phyloP scores from a whole-genome alignment of 2,329 filamentous ascomycete species.

The Leptographium wingfieldii region DNA sequence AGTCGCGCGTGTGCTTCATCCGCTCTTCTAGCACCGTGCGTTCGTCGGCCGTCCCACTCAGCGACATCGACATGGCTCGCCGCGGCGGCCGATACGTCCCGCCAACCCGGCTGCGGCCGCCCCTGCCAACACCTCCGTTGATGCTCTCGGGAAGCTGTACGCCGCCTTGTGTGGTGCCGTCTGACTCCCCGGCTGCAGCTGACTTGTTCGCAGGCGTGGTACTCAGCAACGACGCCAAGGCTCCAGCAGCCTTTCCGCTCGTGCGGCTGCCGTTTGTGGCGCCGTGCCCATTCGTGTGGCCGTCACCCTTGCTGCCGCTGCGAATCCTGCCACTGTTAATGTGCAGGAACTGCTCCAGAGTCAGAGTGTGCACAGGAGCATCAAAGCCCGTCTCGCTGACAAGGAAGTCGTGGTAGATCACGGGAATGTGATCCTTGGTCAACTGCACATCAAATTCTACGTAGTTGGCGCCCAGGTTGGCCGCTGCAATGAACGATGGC shows the following conservation, averaged over 20 bases:
- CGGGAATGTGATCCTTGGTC: slow-evolving; percentile 96
- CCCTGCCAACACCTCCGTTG: slow-evolving; percentile 29
- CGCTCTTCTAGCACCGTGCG: slow-evolving; percentile 50
- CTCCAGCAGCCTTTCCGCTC: background rate
- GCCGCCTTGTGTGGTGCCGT: background rate
- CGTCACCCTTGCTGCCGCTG: background rate
- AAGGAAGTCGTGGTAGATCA: slow-evolving; percentile 97
- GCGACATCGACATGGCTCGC: slow-evolving; percentile 44
- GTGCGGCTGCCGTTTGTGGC: background rate
- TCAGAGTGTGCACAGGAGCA: slow-evolving; percentile 88
- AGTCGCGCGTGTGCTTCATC: slow-evolving; percentile 95
- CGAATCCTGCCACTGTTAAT: slow-evolving; percentile 49
- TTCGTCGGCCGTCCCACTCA: slow-evolving; percentile 16
- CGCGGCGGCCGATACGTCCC: slow-evolving; percentile 21
- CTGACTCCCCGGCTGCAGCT: background rate
- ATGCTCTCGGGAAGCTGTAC: background rate
- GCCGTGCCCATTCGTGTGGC: background rate
- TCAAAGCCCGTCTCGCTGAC: slow-evolving; percentile 97
- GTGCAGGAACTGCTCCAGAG: slow-evolving; percentile 88
- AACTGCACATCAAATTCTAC: slow-evolving; percentile 82
- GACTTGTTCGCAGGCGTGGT: background rate
- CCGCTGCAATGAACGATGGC: slow-evolving; percentile 89
- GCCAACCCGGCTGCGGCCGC: background rate
- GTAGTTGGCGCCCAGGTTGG: slow-evolving; percentile 73
- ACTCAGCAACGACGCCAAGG: background rate